These are phyloP conservation scores for Neofusicoccum umdonicola DNA, from an alignment of 2,329 filamentous ascomycete species.

Conservation along the genomic window DNA sequence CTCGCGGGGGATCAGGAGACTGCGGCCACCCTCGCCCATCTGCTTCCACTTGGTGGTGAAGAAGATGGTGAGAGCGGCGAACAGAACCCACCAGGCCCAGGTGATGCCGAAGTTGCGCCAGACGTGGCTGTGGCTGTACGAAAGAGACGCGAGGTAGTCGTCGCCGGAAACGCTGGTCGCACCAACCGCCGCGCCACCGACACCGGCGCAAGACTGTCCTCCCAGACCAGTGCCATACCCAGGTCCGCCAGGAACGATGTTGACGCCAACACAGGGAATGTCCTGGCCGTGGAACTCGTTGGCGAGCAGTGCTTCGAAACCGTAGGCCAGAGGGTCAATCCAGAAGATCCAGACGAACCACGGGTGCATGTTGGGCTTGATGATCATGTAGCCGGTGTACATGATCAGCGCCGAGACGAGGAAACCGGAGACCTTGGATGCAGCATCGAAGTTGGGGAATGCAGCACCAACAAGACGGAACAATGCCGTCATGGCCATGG, in stretches of 20 bases:
- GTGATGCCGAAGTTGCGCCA: conserved; percentile 35
- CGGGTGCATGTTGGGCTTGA: conserved; percentile 50
- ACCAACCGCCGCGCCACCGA: conserved; percentile 55
- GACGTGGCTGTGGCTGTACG: conserved; percentile 29
- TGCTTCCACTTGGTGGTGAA: conserved; percentile 58
- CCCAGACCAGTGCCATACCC: conserved; percentile 40
- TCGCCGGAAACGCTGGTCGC: conserved; percentile 54
- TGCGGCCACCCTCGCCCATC: conserved; percentile 51
- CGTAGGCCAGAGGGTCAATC: conserved; percentile 43
- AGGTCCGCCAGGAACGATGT: conserved; percentile 52
- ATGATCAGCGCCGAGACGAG: conserved; percentile 58
- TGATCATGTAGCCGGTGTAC: conserved; percentile 61
- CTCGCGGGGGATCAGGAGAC: conserved; percentile 63
- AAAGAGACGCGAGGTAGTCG: conserved; percentile 56
- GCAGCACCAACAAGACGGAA: conserved; percentile 72
- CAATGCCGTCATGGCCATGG: conserved; percentile 75
- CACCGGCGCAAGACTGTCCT: conserved; percentile 57
- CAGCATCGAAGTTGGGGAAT: conserved; percentile 60
- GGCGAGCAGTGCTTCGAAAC: conserved; percentile 18
- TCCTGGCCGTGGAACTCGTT: conserved; percentile 24
- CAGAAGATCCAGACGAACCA: conserved; percentile 54
- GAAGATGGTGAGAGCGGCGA: conserved; percentile 57
- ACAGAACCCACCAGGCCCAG: conserved; percentile 63
- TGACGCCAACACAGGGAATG: conserved; percentile 50
- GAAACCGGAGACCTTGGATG: conserved; percentile 56